A percentile compares a stretch with the other conserved stretches of the same genome.
phyloP scores from a whole-genome alignment of 306 rosid genomes.

The Spatholobus suberectus region DNA sequence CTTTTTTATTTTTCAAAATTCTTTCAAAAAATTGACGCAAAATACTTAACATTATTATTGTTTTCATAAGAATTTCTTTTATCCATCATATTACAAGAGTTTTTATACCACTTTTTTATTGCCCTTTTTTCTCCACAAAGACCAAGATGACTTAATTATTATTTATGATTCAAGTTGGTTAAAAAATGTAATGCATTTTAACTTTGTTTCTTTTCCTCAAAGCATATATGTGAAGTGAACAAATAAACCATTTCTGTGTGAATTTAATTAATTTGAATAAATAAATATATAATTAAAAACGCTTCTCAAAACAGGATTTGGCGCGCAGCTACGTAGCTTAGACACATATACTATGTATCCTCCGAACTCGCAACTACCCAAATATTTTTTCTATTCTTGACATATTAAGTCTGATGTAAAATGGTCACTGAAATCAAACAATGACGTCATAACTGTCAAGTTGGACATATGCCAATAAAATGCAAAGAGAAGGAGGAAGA shows the following conservation, averaged over 20 bases:
- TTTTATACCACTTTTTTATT: not conserved
- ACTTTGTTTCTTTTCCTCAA: not conserved
- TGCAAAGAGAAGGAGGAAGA: not conserved
- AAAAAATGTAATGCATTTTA: not conserved
- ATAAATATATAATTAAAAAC: not conserved
- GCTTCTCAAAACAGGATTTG: conserved; percentile 22
- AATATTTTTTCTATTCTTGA: not conserved
- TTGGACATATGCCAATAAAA: conserved; percentile 32
- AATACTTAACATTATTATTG: not conserved
- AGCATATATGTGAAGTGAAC: not conserved
- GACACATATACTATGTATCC: not conserved
- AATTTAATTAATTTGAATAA: not conserved
- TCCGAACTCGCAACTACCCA: conserved; percentile 22
- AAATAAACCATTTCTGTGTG: not conserved
- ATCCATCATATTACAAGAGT: not conserved
- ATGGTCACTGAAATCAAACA: conserved; percentile 46
- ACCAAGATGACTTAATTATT: not conserved
- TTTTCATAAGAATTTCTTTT: not conserved
- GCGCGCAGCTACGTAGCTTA: not conserved
- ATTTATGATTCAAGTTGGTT: not conserved
- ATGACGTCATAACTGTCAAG: conserved; percentile 48
- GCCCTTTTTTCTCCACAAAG: not conserved
- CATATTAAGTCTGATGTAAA: conserved; percentile 29
- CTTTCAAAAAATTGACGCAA: not conserved
- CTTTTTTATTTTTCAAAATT: not conserved